phyloP scores from a whole-genome alignment of 805 yeast species.

The Metschnikowia corniflorae region DNA sequence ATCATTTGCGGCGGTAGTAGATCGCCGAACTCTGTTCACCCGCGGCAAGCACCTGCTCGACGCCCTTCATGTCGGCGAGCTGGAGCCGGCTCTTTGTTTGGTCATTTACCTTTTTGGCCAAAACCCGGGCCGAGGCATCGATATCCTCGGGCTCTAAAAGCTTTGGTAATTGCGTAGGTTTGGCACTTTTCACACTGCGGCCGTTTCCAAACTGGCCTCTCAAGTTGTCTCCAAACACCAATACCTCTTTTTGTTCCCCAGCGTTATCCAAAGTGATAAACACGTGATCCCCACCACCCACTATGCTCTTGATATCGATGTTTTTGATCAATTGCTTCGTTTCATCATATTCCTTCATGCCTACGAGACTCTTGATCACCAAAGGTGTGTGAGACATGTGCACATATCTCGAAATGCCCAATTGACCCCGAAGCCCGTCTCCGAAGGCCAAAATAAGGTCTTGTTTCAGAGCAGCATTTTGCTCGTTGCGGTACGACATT shows the following conservation, averaged over 20 bases:
- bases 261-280: slow-evolving; percentile 53
- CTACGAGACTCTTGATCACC: slow-evolving; percentile 34
- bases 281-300: slow-evolving; percentile 63
- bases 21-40: slow-evolving; percentile 63
- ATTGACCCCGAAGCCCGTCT: slow-evolving; percentile 78
- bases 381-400: slow-evolving; percentile 73
- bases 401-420: slow-evolving; percentile 72
- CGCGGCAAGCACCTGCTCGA: slow-evolving; percentile 57
- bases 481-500: slow-evolving; percentile 22
- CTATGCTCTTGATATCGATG: slow-evolving; percentile 37
- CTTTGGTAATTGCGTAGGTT: slow-evolving; percentile 53
- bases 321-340: slow-evolving; percentile 2
- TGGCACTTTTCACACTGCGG: slow-evolving; percentile 54
- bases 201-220: slow-evolving; percentile 85
- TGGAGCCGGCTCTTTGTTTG: slow-evolving; percentile 45
- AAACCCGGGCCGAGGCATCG: slow-evolving; percentile 18
- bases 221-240: slow-evolving; percentile 83
- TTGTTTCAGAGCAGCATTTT: slow-evolving; percentile 16
- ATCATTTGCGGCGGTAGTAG: slow-evolving; percentile 43
- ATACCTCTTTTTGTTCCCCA: slow-evolving; percentile 49
- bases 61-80: slow-evolving; percentile 34
- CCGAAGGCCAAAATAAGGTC: slow-evolving; percentile 63
- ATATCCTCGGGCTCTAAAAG: slow-evolving; percentile 53
- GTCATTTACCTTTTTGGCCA: slow-evolving; percentile 29
- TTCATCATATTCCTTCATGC: slow-evolving; percentile 18